A percentile compares a stretch with the other conserved stretches of the same genome.
Conservation (phyloP, 2,329 filamentous ascomycete genomes). For the Colletotrichum viniferum region DNA sequence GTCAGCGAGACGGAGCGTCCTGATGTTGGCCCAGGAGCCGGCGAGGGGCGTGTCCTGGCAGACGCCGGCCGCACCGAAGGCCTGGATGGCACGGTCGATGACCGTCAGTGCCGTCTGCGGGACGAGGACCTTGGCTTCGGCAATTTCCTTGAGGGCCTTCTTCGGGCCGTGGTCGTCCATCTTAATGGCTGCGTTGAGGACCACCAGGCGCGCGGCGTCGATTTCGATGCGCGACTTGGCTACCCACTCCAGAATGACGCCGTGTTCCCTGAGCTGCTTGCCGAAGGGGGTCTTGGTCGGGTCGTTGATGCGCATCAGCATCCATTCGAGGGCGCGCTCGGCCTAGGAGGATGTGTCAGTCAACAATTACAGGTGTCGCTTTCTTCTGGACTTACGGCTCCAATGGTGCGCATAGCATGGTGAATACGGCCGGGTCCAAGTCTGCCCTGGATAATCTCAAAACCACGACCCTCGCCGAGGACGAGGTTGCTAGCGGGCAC, state of each 20-base stretch:
- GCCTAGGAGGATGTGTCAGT: slow-evolving; percentile 50
- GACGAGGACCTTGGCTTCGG: slow-evolving; percentile 91
- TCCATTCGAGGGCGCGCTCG: slow-evolving; percentile 91
- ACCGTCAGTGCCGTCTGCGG: slow-evolving; percentile 82
- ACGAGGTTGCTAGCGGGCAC: slow-evolving; percentile 85
- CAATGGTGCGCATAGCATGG: slow-evolving; percentile 95
- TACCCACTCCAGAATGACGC: slow-evolving; percentile 94
- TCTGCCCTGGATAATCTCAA: slow-evolving; percentile 98
- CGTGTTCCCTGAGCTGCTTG: slow-evolving; percentile 84
- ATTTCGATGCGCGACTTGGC: slow-evolving; percentile 93
- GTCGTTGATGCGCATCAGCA: slow-evolving; percentile 94
- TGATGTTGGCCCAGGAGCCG: slow-evolving; percentile 78
- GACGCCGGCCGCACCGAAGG: slow-evolving; percentile 89
- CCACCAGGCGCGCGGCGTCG: slow-evolving; percentile 85
- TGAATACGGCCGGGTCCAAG: slow-evolving; percentile 96
- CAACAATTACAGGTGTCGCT: not conserved
- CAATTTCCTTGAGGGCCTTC: slow-evolving; percentile 89
- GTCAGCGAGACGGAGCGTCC: slow-evolving; percentile 86
- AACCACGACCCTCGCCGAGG: slow-evolving; percentile 90
- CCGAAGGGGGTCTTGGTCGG: slow-evolving; percentile 89
- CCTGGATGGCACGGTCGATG: slow-evolving; percentile 93
- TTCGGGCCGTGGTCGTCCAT: slow-evolving; percentile 93
- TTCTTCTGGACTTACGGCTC: slow-evolving; percentile 63
- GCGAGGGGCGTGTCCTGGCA: slow-evolving; percentile 94
- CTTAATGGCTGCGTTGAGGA: slow-evolving; percentile 92